Evolutionary conservation across 495 filamentous ascomycete species (phyloP).

Genomic region (Aspergillus cavernicola): DNA sequence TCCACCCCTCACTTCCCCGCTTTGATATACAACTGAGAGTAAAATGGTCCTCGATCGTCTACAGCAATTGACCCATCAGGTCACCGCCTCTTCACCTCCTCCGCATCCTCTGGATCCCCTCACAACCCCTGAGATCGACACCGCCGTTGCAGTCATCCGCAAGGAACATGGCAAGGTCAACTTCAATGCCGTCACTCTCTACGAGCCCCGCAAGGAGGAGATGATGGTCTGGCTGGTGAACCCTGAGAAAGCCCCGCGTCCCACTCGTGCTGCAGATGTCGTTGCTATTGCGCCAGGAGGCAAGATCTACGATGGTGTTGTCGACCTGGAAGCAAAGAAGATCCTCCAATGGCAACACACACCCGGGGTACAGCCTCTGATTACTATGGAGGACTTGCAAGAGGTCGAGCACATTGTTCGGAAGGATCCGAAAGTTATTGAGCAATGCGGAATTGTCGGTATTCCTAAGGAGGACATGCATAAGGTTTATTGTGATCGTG

Average conservation of each 20-base stretch:
- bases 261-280: conserved; percentile 73
- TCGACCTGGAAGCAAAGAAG: conserved; percentile 69
- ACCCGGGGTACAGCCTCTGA: conserved; percentile 82
- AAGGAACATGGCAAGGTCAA: conserved; percentile 67
- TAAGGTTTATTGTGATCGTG: conserved; percentile 87
- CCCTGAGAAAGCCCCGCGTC: conserved; percentile 57
- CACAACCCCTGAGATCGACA: conserved; percentile 70
- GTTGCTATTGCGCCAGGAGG: conserved; percentile 80
- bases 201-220: conserved; percentile 81
- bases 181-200: conserved; percentile 89
- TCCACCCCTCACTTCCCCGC: not conserved
- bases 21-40: not conserved
- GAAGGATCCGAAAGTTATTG: conserved; percentile 83
- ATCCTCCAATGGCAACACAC: conserved; percentile 73
- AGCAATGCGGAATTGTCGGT: conserved; percentile 86
- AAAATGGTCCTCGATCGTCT: conserved; percentile 67
- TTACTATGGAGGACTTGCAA: conserved; percentile 93
- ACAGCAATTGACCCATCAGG: conserved; percentile 62
- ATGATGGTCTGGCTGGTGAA: conserved; percentile 79
- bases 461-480: conserved; percentile 83
- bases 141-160: conserved; percentile 63
- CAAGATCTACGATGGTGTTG: conserved; percentile 80
- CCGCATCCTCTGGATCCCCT: conserved; percentile 88
- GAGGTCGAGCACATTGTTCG: conserved; percentile 79
- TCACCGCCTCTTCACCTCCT: conserved; percentile 50